Conservation (phyloP, 2,329 filamentous ascomycete species). For the Teratosphaeria viscida region DNA sequence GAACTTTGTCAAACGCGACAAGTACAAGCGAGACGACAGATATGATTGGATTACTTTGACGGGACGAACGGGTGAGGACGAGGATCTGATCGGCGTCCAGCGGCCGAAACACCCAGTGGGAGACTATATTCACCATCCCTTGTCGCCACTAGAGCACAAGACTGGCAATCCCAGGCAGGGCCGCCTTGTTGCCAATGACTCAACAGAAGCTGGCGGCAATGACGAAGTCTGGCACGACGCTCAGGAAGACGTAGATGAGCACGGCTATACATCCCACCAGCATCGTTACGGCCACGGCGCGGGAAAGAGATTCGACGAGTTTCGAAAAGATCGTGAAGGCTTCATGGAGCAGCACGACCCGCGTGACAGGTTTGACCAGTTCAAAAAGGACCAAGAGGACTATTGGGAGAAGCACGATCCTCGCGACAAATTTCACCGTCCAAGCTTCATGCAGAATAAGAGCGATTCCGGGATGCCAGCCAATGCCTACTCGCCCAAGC, state of each 20-base stretch:
- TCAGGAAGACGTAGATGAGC: conserved; percentile 19
- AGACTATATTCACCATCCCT: conserved; percentile 72
- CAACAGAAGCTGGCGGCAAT: conserved; percentile 2
- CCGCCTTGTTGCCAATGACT: conserved; percentile 6
- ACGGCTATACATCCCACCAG: conserved; percentile 22
- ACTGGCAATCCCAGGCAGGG: conserved; percentile 35
- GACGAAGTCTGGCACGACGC: conserved; percentile 17
- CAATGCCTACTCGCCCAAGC: background rate
- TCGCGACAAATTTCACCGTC: conserved; percentile 1
- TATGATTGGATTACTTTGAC: conserved; percentile 80
- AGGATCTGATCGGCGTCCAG: conserved; percentile 81
- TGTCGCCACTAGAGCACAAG: conserved; percentile 59
- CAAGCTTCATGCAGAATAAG: conserved; percentile 3
- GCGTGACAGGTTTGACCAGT: background rate
- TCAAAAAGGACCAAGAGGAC: background rate
- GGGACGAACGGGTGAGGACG: conserved; percentile 64
- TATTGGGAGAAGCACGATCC: conserved; percentile 3
- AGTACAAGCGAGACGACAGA: conserved; percentile 79
- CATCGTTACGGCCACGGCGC: conserved; percentile 19
- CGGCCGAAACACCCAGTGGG: conserved; percentile 82
- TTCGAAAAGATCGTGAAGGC: background rate
- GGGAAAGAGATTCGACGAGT: conserved; percentile 10
- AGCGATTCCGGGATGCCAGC: conserved; percentile 3
- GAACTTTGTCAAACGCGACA: conserved; percentile 96
- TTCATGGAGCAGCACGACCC: background rate